Evolutionary conservation across 2,329 filamentous ascomycete genomes (phyloP), one percentile per base, ranked within the genome.

Genomic region (Claviceps arundinis): DNA sequence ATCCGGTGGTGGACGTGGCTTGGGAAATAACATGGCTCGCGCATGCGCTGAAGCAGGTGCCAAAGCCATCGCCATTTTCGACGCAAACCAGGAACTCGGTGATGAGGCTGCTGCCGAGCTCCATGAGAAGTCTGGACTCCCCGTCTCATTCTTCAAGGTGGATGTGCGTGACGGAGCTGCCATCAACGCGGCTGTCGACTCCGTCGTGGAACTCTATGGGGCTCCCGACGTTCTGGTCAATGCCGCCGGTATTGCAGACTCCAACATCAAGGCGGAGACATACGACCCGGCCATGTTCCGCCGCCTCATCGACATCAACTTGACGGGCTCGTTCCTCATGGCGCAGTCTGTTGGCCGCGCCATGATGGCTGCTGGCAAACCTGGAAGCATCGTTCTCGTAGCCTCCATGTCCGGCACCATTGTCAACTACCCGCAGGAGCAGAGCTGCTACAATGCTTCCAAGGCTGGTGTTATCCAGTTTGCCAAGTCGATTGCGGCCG

Each of bases 361-460:
- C 60, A 89, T 89, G 84, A 89, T 89, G 69, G 72, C 75, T n/a
- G 77, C 80, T 52, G 75, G 77, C 62, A 82, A 82, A 69, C 80
- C 82, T 13, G 86, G 86, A 43, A 84, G 78, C 62, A 85, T 90
- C 63, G 76, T 90, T 62, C 79, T 89, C 56, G 80, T 89, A 50
- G 85, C 84, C 37, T 87, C 83, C 62, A 89, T 91, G 86, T 88
- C 84, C 48, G 87, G 86, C 58, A 80, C 81, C 70, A 81, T 91
- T 57, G 87, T 89, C 76, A 91, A 91, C 79, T 89, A 83, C 73
- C 87, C 86, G 6, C 86, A 90, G 70, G 84, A 89, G 72, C 86
- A 90, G 71, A 81, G 76, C 47, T 87, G 83, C 69, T 91, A 91
- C 78, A 90, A 90, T 63, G 85, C 85, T 34, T 87, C 84, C 69